These are phyloP conservation scores for Ustilago sp. DNA, from an alignment of 1,284 basidiomycete genomes.

Conservation along the genomic window DNA sequence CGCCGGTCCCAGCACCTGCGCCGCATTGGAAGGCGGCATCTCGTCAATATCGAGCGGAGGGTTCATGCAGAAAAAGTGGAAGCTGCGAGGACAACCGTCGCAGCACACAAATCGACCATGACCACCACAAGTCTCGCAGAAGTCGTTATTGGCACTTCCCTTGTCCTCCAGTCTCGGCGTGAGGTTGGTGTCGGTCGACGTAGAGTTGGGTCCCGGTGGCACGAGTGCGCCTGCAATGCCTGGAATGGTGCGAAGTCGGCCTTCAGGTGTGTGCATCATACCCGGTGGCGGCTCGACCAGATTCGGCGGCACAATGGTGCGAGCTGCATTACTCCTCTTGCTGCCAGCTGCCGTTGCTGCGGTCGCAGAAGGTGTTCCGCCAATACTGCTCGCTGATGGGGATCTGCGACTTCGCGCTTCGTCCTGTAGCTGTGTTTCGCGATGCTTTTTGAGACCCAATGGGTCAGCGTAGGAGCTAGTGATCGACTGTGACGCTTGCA, in stretches of 20 bases:
- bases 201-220: slow-evolving; percentile 20
- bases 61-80: slow-evolving; percentile 95
- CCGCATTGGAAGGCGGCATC: slow-evolving; percentile 72
- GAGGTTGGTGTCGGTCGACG: slow-evolving; percentile 28
- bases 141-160: slow-evolving; percentile 83
- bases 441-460: slow-evolving; percentile 42
- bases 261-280: slow-evolving; percentile 39
- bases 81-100: slow-evolving; percentile 94
- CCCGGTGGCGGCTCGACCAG: slow-evolving; percentile 42
- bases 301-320: slow-evolving; percentile 36
- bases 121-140: slow-evolving; percentile 87
- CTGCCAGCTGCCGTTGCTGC: slow-evolving; percentile 12
- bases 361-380: slow-evolving; percentile 7
- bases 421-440: slow-evolving; percentile 30
- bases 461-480: slow-evolving; percentile 37
- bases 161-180: slow-evolving; percentile 39
- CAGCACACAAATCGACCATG: slow-evolving; percentile 82
- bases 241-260: slow-evolving; percentile 39
- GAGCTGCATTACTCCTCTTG: slow-evolving; percentile 32
- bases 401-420: slow-evolving; percentile 32
- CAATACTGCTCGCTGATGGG: slow-evolving; percentile 34
- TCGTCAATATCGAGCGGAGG: slow-evolving; percentile 91
- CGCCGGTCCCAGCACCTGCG: slow-evolving; percentile 37
- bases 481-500: slow-evolving; percentile 49
- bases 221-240: slow-evolving; percentile 44